Conservation (phyloP, 1,139 yeast genomes). For the Debaryomyces udenii region DNA sequence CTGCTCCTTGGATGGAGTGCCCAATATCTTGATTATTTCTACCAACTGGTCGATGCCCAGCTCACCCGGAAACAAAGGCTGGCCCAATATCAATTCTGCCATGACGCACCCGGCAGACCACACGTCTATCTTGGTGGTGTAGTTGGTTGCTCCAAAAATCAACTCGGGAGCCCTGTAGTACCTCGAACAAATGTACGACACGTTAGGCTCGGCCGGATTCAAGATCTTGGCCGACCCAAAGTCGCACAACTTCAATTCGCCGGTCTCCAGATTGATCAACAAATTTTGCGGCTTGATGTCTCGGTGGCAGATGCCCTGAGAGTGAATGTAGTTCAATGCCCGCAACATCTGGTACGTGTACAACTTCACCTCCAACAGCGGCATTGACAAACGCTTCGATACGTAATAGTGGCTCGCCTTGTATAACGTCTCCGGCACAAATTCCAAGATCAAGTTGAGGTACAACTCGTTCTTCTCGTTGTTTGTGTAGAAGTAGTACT, state of each 20-base stretch:
- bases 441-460: constrained; percentile 86
- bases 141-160: constrained; percentile 87
- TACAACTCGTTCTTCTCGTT: constrained; percentile 81
- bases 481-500: constrained; percentile 85
- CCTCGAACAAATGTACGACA: constrained; percentile 93
- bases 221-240: constrained; percentile 98
- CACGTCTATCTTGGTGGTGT: constrained; percentile 94
- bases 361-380: constrained; percentile 82
- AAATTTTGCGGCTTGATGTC: constrained; percentile 97
- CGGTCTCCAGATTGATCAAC: constrained; percentile 81
- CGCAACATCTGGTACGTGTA: constrained; percentile 91
- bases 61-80: constrained; percentile 97
- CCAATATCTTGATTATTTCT: constrained; percentile 92
- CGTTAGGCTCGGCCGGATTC: constrained; percentile 90
- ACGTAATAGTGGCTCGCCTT: constrained; percentile 85
- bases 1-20: constrained; percentile 93
- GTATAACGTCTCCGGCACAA: constrained; percentile 91
- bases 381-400: constrained; percentile 80
- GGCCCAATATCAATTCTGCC: constrained; percentile 94
- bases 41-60: constrained; percentile 97
- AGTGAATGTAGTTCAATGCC: constrained; percentile 89
- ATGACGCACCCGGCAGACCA: constrained; percentile 99
- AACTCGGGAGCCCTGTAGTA: constrained; percentile 95
- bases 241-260: constrained; percentile 88
- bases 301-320: constrained; percentile 91